Conservation (phyloP, 1,284 basidiomycete genomes). For the Fomitopsis pinicola region DNA sequence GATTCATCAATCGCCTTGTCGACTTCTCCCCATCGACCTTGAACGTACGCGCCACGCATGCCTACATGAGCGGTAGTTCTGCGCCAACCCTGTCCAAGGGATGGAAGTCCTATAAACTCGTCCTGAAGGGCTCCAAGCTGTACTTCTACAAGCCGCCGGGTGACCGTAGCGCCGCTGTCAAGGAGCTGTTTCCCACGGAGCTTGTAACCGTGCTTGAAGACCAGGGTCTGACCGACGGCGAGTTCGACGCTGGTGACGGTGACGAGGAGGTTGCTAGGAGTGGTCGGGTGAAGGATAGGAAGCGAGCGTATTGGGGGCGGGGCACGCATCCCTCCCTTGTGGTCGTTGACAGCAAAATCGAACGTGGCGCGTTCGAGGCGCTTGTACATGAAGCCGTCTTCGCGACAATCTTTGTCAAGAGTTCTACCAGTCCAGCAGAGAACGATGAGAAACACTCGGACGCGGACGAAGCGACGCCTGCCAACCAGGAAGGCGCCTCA, state of each 20-base stretch:
- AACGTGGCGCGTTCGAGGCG: slow-evolving; percentile 70
- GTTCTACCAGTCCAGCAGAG: slow-evolving; percentile 1
- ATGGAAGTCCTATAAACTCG: slow-evolving; percentile 82
- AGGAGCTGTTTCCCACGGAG: slow-evolving; percentile 66
- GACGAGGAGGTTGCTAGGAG: slow-evolving; percentile 26
- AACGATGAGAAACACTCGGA: neutral
- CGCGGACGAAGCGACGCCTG: neutral
- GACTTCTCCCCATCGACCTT: slow-evolving; percentile 39
- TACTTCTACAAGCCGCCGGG: slow-evolving; percentile 79
- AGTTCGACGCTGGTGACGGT: slow-evolving; percentile 25
- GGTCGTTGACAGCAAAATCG: slow-evolving; percentile 38
- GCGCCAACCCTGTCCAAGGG: slow-evolving; percentile 45
- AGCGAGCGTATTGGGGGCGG: slow-evolving; percentile 75
- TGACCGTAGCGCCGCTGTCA: slow-evolving; percentile 58
- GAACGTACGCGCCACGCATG: slow-evolving; percentile 28
- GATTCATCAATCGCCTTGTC: slow-evolving; percentile 69
- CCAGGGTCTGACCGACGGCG: slow-evolving; percentile 30
- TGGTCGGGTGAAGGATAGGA: slow-evolving; percentile 27
- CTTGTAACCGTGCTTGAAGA: slow-evolving; percentile 51
- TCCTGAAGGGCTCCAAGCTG: slow-evolving; percentile 76
- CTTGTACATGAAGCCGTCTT: slow-evolving; percentile 77
- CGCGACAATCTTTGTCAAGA: slow-evolving; percentile 53
- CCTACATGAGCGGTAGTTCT: slow-evolving; percentile 21
- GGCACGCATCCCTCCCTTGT: slow-evolving; percentile 69
- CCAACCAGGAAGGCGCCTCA: neutral